A percentile compares a stretch with the other conserved stretches of the same genome.
These are phyloP conservation scores for Alternaria longipes DNA, from an alignment of 2,329 filamentous ascomycete genomes.

Conservation along the genomic window DNA sequence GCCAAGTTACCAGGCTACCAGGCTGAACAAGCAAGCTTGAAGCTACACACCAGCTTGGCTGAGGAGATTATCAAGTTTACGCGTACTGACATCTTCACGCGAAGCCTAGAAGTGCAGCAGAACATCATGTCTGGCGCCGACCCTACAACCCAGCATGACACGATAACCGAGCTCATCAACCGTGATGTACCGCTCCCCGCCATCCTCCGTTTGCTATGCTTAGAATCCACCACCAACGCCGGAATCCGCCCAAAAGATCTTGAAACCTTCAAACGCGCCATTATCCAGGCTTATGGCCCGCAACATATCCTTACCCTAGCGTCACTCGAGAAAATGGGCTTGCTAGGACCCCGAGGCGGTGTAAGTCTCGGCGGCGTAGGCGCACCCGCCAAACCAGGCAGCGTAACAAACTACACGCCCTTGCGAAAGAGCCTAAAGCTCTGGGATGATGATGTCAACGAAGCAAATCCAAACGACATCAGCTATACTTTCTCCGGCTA, in stretches of 20 bases:
- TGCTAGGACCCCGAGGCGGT: conserved; percentile 71
- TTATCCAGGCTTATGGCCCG: conserved; percentile 92
- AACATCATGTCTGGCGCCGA: conserved; percentile 92
- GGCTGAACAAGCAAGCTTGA: conserved; percentile 90
- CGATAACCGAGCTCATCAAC: conserved; percentile 93
- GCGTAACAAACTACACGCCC: conserved; percentile 84
- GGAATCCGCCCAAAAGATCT: conserved; percentile 89
- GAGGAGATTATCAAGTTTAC: conserved; percentile 97
- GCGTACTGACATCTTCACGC: conserved; percentile 86
- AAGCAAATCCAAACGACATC: conserved; percentile 91
- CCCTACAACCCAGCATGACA: conserved; percentile 86
- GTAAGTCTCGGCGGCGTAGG: conserved; percentile 57
- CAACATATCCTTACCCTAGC: conserved; percentile 92
- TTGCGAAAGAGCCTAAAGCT: conserved; percentile 86
- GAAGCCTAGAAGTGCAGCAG: conserved; percentile 91
- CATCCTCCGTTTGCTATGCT: conserved; percentile 83
- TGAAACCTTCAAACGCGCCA: conserved; percentile 85
- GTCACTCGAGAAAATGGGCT: conserved; percentile 86
- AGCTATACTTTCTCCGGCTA: conserved; percentile 99
- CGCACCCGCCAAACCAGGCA: conserved; percentile 45
- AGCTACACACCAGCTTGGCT: conserved; percentile 88
- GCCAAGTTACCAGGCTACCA: conserved; percentile 90
- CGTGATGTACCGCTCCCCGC: conserved; percentile 82
- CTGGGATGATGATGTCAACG: conserved; percentile 95
- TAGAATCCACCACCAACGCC: conserved; percentile 89